Base-by-base conservation (phyloP, 2,329 filamentous ascomycete species). In the Metarhizium sp. region DNA sequence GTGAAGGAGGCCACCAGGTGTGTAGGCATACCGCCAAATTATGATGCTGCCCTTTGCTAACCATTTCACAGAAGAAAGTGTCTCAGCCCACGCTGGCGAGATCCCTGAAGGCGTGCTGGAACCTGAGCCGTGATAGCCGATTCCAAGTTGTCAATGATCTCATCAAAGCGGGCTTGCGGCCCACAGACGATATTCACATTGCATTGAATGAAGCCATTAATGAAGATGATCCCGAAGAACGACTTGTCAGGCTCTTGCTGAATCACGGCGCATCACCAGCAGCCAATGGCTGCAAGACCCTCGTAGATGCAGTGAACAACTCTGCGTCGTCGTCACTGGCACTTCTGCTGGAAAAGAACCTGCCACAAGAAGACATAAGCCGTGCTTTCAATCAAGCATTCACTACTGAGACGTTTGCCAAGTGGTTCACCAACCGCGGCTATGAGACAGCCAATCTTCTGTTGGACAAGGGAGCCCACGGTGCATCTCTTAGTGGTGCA, bases 91-190 rank as follows among this genome's bases (percentile, higher is more conserved):
- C 79, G 0, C 64, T 83, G 51, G 69, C 74, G 3, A 70, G 74
- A 8, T 75, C 78, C 0, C 68, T 84, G n/a, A 77, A 81, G 59
- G 76, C 78, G 0, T 77, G 73, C 57, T 80, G 78, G 75, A 75
- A 73, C 46, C 66, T 83, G 11, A 74, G 70, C 49, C 70, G 70
- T 25, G 77, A 78, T 18, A 75, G 70, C 7, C 71, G 80, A 25
- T 75, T 76, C 56, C 71, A 71, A 6, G 69, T 82, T 14, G 68
- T 80, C 32, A 64, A 71, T 14, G 76, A 77, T 70, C 67, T 84
- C 4, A 76, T 83, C 56, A 71, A 73, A 25, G 79, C 78, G 1
- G 79, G 78, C 0, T 67, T 81, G 51, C 66, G 72, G 0, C 68
- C 71, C 0, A 73, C 71, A 0, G 76, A 77, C n/a, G 75, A 80